Evolutionary conservation across 2,329 filamentous ascomycete species (phyloP).

Genomic region (Fusarium tuaranense): DNA sequence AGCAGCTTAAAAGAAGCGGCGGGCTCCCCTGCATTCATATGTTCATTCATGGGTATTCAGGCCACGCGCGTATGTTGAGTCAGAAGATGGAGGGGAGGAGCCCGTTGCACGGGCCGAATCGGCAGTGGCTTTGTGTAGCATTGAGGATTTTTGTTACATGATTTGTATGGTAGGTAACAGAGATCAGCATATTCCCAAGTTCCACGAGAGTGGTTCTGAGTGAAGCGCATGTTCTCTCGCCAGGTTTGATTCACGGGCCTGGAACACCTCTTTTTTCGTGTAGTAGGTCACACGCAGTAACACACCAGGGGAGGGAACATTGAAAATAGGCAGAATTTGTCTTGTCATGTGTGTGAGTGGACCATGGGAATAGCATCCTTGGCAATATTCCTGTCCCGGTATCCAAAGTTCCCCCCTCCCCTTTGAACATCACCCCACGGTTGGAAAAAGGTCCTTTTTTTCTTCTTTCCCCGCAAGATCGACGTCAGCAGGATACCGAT

Average conservation of each 20-base stretch:
- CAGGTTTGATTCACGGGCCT: background rate
- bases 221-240: background rate
- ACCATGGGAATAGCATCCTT: background rate
- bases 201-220: background rate
- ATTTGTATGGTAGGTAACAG: background rate
- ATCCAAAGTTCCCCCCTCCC: background rate
- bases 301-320: background rate
- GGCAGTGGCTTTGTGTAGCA: background rate
- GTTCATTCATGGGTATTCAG: background rate
- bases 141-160: background rate
- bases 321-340: background rate
- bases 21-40: background rate
- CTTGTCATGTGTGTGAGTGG: background rate
- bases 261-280: background rate
- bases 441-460: background rate
- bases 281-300: background rate
- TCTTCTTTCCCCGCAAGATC: constrained; percentile 26
- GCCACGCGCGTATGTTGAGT: background rate
- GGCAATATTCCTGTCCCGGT: background rate
- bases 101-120: background rate
- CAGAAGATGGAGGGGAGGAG: background rate
- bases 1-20: background rate
- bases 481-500: constrained; percentile 4
- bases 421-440: background rate
- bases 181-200: background rate